A percentile compares a stretch with the other conserved stretches of the same genome.
phyloP scores from a whole-genome alignment of 805 yeast genomes.

The Saccharomycopsis amapae region DNA sequence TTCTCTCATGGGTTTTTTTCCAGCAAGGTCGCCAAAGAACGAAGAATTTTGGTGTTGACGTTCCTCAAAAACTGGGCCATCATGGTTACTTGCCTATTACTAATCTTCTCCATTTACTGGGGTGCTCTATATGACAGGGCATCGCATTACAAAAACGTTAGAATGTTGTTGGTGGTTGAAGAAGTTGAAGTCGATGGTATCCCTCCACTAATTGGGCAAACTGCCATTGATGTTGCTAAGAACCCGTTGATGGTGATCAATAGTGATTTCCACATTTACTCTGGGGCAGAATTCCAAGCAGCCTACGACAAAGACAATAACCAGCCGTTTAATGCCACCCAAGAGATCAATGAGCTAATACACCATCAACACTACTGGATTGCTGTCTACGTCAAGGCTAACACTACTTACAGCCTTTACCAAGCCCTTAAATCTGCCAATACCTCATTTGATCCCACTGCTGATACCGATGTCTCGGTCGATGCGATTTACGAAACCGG shows the following conservation, averaged over 20 bases:
- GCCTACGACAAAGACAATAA: slow-evolving; percentile 12
- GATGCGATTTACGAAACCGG: slow-evolving; percentile 49
- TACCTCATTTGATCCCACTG: slow-evolving; percentile 8
- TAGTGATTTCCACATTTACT: slow-evolving; percentile 23
- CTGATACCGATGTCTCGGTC: slow-evolving; percentile 22
- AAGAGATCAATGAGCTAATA: slow-evolving; percentile 36
- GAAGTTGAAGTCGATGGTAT: slow-evolving; percentile 5
- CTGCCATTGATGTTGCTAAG: slow-evolving; percentile 5
- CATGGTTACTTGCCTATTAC: slow-evolving; percentile 6
- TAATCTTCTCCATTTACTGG: slow-evolving; percentile 23
- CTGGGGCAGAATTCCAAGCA: background rate
- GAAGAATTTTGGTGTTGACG: slow-evolving; percentile 3
- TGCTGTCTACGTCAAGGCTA: slow-evolving; percentile 41
- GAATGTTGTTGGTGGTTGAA: slow-evolving; percentile 25
- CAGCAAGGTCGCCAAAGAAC: background rate
- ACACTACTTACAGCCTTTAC: slow-evolving; percentile 33
- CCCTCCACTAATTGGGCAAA: slow-evolving; percentile 12
- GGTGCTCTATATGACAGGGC: slow-evolving; percentile 26
- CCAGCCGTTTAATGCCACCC: slow-evolving; percentile 22
- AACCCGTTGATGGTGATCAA: slow-evolving; percentile 10
- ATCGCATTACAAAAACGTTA: slow-evolving; percentile 17
- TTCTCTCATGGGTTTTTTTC: background rate
- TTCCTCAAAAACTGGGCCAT: slow-evolving; percentile 15
- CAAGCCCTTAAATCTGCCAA: slow-evolving; percentile 21
- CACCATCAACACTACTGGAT: slow-evolving; percentile 54